A percentile compares a stretch with the other conserved stretches of the same genome.
These are phyloP conservation scores for Ceratocystis alfenasii DNA, from an alignment of 2,329 filamentous ascomycete genomes.

Conservation along the genomic window DNA sequence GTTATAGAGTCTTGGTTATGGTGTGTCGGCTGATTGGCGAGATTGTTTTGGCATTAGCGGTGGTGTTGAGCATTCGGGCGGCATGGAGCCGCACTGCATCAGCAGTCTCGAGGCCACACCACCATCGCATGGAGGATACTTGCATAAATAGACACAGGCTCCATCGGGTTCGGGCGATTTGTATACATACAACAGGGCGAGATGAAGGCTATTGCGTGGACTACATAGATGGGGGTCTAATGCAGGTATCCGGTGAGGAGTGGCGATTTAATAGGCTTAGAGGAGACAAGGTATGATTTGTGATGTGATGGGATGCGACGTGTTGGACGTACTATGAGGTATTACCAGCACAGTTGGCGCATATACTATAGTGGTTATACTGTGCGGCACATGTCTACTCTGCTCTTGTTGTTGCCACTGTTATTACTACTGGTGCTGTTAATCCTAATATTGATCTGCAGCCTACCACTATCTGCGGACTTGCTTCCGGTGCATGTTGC, in stretches of 20 bases:
- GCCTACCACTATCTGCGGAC: not conserved
- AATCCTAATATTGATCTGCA: not conserved
- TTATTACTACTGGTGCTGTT: not conserved
- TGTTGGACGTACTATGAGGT: not conserved
- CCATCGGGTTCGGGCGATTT: not conserved
- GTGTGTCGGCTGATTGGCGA: not conserved
- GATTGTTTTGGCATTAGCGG: not conserved
- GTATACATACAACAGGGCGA: not conserved
- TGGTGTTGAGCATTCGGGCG: not conserved
- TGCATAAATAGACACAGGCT: not conserved
- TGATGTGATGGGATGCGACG: not conserved
- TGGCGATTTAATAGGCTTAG: not conserved
- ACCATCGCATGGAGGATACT: not conserved
- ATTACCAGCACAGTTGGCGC: not conserved
- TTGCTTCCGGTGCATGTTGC: not conserved
- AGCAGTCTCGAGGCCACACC: not conserved
- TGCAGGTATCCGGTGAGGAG: not conserved
- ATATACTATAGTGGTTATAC: not conserved
- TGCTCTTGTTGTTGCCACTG: not conserved
- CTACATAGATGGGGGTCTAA: not conserved
- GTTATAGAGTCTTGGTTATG: not conserved
- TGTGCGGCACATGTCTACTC: not conserved
- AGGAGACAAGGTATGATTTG: not conserved
- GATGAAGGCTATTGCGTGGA: not conserved
- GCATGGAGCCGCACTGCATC: not conserved